Conservation (phyloP, 1,284 basidiomycete genomes). For the Boletus nobilissimus region DNA sequence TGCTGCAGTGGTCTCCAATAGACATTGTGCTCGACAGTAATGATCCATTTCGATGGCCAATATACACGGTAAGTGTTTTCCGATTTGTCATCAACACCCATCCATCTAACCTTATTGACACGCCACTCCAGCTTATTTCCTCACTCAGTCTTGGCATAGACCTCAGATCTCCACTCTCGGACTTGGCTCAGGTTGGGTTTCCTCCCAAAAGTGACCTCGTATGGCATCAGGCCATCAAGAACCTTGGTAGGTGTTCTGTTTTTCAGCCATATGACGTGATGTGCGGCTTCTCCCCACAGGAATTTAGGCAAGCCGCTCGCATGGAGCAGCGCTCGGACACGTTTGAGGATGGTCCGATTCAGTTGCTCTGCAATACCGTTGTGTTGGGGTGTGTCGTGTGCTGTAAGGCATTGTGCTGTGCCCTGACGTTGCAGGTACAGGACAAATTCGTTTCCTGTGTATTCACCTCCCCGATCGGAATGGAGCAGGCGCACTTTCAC, state of each 20-base stretch:
- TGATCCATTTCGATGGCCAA: neutral
- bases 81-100: neutral
- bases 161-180: neutral
- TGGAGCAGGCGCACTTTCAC: neutral
- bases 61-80: neutral
- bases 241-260: neutral
- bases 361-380: neutral
- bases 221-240: accelerated
- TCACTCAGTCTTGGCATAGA: neutral
- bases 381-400: neutral
- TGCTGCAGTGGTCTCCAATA: neutral
- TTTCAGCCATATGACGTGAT: neutral
- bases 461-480: neutral
- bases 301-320: slow-evolving; percentile 1
- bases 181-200: neutral
- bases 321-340: neutral
- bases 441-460: neutral
- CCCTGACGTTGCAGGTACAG: neutral
- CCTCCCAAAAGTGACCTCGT: accelerated
- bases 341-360: neutral
- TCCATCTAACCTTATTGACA: neutral
- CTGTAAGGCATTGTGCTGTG: neutral
- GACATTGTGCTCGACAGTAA: neutral
- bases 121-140: neutral
- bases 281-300: slow-evolving; percentile 9